Evolutionary conservation across 441 rosid species (phyloP), one percentile per base, ranked within the genome.

Genomic region (Pelargonium fulgidum): DNA sequence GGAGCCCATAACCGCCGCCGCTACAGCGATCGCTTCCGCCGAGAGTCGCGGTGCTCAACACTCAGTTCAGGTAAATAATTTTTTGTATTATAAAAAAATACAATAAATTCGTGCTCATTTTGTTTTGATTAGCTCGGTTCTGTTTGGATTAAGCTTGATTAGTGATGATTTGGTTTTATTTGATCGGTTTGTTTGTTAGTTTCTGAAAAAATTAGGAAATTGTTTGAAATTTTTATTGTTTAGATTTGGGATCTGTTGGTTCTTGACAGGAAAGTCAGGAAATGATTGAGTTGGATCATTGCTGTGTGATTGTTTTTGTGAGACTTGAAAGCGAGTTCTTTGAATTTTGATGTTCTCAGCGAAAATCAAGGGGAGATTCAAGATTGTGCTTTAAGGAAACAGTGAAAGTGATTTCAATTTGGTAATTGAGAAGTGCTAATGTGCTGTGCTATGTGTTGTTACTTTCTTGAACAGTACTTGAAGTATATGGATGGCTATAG

Each of bases 1-100:
- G 64, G 89, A 87, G 42, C 89, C 95, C 17, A 81, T 93, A 58
- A 83, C 76, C 92, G 95, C 97, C 36, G 96, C 97, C 70, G 96
- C 95, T 72, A 76, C 86, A 8, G 95, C 88, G 77, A 82, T 93
- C 76, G 89, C 89, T 33, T 83, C 89, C 4, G 85, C 85, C 33
- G 89, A 88, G 83, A 85, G 79, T 81, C 98, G 95, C 80, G 72
- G 73, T 79, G 83, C 78, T 68, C 97, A 81, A 66, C 77, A 86
- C 67, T 68, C 93, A 58, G 76, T 75, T 80, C 88, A 78, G 86
- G 91, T 52, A 19, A 52, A 14, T 8, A 7, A 5, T 4, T 2
- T n/a, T n/a, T n/a, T n/a, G 16, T 16, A 16, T 33, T 33, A 33
- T 33, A 33, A 33, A 33, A 3, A 33, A 33, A 33, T 26, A 4